Evolutionary conservation across 106 monocot genomes (phyloP), one percentile per base, ranked within the genome.

Genomic region (Amphibolis antarctica): DNA sequence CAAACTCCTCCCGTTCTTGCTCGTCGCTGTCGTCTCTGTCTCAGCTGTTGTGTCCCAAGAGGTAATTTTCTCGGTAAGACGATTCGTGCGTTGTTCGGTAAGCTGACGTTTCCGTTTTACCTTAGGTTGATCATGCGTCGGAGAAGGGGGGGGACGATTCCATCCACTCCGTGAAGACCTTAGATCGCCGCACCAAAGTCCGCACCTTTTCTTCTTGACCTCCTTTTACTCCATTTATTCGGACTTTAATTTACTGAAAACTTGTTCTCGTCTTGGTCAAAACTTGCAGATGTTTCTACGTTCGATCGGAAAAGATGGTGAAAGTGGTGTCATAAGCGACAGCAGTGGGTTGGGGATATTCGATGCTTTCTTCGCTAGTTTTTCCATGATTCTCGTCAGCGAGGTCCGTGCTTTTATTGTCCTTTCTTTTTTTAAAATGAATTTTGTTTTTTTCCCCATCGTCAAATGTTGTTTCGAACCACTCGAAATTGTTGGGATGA

Each of bases 361-460:
- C 27, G 71, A 71, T 22, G 71, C 71, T 0, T 54, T 63, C 3
- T 71, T 71, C 29, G 62, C 71, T 15, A 71, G 71, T 55, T 51
- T 71, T 0, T 71, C 71, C 10, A 71, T 71, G 62, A 71, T 71
- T 9, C 50, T 71, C 42, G 71, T 71, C 43, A 71, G 71, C 12
- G 71, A 71, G 71, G 71, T 71, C 22, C 10, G 44, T 14, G 43
- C 11, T 0, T 5, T 22, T 9, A 10, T 42, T 36, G 19, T 45
- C 36, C 12, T 55, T 44, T 15, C 14, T 44, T 46, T 58, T 28
- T 24, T 58, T 14, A 21, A 23, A 13, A 23, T 69, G 4, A 46
- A 21, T 67, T 0, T 12, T 14, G 4, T 13, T 64, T 24, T 27
- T 63, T 46, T 17, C 48, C 9, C 9, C 45, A 45, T 26, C 48